Conservation (phyloP, 2,329 filamentous ascomycete species). For the Tolypocladium capitatum region DNA sequence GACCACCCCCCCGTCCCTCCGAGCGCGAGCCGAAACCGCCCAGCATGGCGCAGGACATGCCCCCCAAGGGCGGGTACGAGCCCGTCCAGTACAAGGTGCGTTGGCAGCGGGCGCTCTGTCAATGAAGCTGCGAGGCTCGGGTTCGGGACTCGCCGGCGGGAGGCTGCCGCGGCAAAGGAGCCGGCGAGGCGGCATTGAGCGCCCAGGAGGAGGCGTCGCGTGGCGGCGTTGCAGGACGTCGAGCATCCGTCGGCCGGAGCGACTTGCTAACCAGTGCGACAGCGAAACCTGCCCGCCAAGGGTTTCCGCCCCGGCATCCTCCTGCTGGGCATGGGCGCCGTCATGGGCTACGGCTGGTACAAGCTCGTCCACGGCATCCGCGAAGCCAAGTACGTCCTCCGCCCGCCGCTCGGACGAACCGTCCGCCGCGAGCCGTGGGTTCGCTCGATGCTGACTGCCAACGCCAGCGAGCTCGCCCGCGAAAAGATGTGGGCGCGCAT, state of each 20-base stretch:
- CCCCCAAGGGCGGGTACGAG: conserved; percentile 85
- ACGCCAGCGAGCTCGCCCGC: conserved; percentile 68
- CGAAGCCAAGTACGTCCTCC: conserved; percentile 68
- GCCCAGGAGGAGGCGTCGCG: too few relatives aligned
- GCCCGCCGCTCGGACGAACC: too few relatives aligned
- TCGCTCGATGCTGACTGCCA: too few relatives aligned
- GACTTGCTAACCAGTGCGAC: conserved; percentile 2
- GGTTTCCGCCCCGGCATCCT: conserved; percentile 78
- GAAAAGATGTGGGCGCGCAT: conserved; percentile 99
- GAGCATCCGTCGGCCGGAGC: not conserved
- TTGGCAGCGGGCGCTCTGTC: too few relatives aligned
- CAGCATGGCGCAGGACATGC: conserved; percentile 95
- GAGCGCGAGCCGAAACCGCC: conserved; percentile 8
- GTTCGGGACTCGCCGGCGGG: too few relatives aligned
- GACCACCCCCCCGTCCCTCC: too few relatives aligned
- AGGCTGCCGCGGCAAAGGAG: too few relatives aligned
- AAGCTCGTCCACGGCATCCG: conserved; percentile 68
- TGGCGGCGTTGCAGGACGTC: not conserved
- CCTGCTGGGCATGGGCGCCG: conserved; percentile 58
- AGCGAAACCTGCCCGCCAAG: conserved; percentile 85
- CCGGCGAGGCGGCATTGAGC: too few relatives aligned
- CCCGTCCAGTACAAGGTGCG: conserved; percentile 89
- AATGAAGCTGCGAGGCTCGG: too few relatives aligned
- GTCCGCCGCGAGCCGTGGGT: too few relatives aligned
- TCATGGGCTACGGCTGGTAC: conserved; percentile 89